Conservation (phyloP, 176 grass and related monocot genomes). For the Raddia distichophylla region DNA sequence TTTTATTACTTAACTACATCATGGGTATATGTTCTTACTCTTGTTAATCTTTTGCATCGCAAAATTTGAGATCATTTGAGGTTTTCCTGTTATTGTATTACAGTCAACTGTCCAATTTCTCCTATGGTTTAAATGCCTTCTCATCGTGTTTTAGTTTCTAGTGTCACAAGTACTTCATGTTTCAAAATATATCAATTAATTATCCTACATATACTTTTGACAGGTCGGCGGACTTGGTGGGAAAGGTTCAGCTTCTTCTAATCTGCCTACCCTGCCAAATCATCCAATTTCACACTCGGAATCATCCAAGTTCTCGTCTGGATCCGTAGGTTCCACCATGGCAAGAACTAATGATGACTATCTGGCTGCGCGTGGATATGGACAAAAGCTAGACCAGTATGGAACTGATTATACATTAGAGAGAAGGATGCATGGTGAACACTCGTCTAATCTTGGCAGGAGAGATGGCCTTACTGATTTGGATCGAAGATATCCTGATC, state of each 20-base stretch:
- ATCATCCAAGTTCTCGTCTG: conserved; percentile 65
- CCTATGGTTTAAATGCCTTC: conserved; percentile 13
- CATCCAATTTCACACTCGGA: conserved; percentile 54
- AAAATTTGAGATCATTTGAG: background rate
- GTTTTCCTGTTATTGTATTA: background rate
- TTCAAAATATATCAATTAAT: conserved; percentile 15
- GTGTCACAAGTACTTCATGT: background rate
- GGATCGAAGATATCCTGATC: conserved; percentile 90
- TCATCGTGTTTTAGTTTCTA: background rate
- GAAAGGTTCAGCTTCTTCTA: conserved; percentile 74
- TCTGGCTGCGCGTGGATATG: conserved; percentile 74
- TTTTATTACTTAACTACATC: background rate
- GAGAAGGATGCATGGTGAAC: conserved; percentile 83
- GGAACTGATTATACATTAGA: conserved; percentile 78
- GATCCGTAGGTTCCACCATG: conserved; percentile 58
- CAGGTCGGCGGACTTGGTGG: conserved; percentile 81
- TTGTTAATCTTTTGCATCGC: conserved; percentile 11
- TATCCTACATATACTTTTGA: conserved; percentile 12
- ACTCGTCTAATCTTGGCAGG: conserved; percentile 66
- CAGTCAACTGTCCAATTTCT: background rate
- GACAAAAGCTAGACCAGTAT: conserved; percentile 71
- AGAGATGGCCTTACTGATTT: conserved; percentile 79
- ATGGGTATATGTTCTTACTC: background rate
- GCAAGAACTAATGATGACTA: conserved; percentile 83
- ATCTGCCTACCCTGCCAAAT: conserved; percentile 55